Evolutionary conservation across 2,329 filamentous ascomycete species (phyloP).

Genomic region (Aspergillus sp.): DNA sequence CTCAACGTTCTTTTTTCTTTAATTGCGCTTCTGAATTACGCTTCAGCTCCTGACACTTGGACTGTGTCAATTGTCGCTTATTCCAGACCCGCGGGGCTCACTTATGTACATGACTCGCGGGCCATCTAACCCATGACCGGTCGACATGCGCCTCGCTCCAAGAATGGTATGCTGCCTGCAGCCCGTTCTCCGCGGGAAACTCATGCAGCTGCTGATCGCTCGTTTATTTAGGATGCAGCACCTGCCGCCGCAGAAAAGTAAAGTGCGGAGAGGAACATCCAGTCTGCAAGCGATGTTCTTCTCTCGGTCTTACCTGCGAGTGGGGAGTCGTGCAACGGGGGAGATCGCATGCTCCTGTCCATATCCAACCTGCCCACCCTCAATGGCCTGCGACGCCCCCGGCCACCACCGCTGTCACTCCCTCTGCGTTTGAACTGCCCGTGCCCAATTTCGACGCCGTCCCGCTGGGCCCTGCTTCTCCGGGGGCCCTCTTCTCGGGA

Average conservation of each 20-base stretch:
- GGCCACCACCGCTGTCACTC: neutral
- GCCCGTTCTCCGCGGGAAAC: slow-evolving; percentile 9
- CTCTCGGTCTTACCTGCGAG: slow-evolving; percentile 33
- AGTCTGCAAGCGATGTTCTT: slow-evolving; percentile 32
- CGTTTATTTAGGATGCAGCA: slow-evolving; percentile 34
- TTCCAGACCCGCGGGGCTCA: slow-evolving; percentile 6
- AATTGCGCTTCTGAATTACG: neutral
- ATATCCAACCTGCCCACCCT: slow-evolving; percentile 26
- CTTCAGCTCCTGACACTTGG: too few species aligned
- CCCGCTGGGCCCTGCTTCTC: slow-evolving; percentile 6
- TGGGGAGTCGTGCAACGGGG: slow-evolving; percentile 33
- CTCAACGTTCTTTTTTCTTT: neutral
- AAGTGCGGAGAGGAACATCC: slow-evolving; percentile 38
- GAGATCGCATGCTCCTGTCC: slow-evolving; percentile 22
- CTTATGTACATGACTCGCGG: slow-evolving; percentile 6
- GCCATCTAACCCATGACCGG: slow-evolving; percentile 30
- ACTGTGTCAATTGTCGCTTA: neutral
- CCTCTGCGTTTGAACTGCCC: neutral
- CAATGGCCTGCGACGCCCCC: slow-evolving; percentile 11
- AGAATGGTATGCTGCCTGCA: slow-evolving; percentile 31
- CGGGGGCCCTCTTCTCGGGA: slow-evolving; percentile 14
- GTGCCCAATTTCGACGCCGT: slow-evolving; percentile 11
- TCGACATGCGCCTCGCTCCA: slow-evolving; percentile 40
- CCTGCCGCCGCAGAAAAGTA: slow-evolving; percentile 39
- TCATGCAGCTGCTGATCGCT: slow-evolving; percentile 7